phyloP scores from a whole-genome alignment of 2,329 filamentous ascomycete species.

The Pezicula radicicola region DNA sequence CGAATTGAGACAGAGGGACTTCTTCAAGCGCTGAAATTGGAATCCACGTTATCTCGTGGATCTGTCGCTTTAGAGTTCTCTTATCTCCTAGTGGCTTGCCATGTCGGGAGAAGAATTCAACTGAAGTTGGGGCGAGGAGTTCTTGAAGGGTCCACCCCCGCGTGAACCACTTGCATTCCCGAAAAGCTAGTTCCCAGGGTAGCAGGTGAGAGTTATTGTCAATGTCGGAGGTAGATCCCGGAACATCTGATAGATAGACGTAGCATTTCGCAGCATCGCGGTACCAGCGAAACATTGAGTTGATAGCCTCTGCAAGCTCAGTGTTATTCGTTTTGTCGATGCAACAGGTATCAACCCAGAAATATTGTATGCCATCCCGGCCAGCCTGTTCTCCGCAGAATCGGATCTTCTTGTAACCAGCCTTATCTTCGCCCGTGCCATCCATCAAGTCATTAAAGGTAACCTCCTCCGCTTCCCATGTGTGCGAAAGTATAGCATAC shows the following conservation, averaged over 20 bases:
- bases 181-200: slow-evolving; percentile 8
- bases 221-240: too few species aligned
- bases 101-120: slow-evolving; percentile 14
- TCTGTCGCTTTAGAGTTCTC: slow-evolving; percentile 10
- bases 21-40: slow-evolving; percentile 13
- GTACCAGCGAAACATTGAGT: too few species aligned
- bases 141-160: too few species aligned
- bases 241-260: too few species aligned
- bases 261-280: too few species aligned
- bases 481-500: slow-evolving; percentile 15
- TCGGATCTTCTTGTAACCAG: slow-evolving; percentile 3
- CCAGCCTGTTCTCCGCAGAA: too few species aligned
- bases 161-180: too few species aligned
- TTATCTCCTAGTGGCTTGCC: slow-evolving; percentile 15
- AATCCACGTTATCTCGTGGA: slow-evolving; percentile 16
- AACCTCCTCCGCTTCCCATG: slow-evolving; percentile 10
- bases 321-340: too few species aligned
- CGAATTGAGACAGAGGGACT: slow-evolving; percentile 9
- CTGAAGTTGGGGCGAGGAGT: too few species aligned
- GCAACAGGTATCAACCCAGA: too few species aligned
- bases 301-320: too few species aligned
- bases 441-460: slow-evolving; percentile 6
- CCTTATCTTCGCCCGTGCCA: slow-evolving; percentile 3
- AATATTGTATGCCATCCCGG: slow-evolving; percentile 1
- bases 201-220: background rate